These are phyloP conservation scores for Cytospora piceae DNA, from an alignment of 2,329 filamentous ascomycete species.

Conservation along the genomic window DNA sequence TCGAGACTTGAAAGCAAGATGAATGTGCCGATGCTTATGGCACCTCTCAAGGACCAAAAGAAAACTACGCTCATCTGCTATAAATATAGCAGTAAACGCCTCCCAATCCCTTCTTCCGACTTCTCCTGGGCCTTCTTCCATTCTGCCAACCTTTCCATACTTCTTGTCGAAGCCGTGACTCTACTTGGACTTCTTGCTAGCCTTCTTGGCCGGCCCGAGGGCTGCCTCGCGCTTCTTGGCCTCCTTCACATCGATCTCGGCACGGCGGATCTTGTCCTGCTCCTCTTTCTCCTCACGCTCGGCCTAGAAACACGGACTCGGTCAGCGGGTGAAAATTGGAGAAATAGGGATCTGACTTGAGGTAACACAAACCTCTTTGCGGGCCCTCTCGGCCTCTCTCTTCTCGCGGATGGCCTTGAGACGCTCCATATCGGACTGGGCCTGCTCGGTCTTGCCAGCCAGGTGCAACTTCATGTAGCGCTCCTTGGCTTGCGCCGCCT, in stretches of 20 bases:
- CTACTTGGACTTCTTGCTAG: slow-evolving; percentile 43
- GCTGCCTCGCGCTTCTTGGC: slow-evolving; percentile 60
- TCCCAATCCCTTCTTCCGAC: neutral
- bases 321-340: slow-evolving; percentile 22
- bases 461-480: slow-evolving; percentile 89
- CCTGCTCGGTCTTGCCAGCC: slow-evolving; percentile 95
- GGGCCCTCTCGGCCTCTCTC: slow-evolving; percentile 78
- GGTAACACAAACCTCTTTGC: slow-evolving; percentile 71
- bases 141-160: neutral
- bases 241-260: slow-evolving; percentile 59
- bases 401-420: slow-evolving; percentile 82
- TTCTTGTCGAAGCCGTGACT: neutral
- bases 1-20: slow-evolving; percentile 2
- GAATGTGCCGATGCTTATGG: slow-evolving; percentile 10
- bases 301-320: slow-evolving; percentile 46
- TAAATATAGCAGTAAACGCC: neutral
- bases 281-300: slow-evolving; percentile 62
- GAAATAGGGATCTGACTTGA: neutral
- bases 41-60: neutral
- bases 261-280: slow-evolving; percentile 51
- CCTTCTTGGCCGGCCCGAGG: slow-evolving; percentile 50
- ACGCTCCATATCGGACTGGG: slow-evolving; percentile 84
- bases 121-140: neutral
- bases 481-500: slow-evolving; percentile 88
- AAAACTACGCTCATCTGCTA: slow-evolving; percentile 5